These are phyloP conservation scores for Alternaria hordeiaustralica DNA, from an alignment of 2,329 filamentous ascomycete species.

Conservation along the genomic window DNA sequence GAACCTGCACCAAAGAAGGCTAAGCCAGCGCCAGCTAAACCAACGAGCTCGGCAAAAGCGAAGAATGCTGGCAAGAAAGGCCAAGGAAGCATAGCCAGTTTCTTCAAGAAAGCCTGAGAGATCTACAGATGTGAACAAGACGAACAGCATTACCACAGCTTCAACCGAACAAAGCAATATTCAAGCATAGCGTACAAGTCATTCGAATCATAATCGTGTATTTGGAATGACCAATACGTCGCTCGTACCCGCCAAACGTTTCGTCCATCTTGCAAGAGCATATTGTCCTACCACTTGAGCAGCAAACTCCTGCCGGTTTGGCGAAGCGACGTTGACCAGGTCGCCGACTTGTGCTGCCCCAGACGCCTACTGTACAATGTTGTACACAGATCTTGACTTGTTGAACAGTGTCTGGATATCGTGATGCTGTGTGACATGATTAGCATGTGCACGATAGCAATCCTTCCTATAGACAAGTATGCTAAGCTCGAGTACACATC, in stretches of 20 bases:
- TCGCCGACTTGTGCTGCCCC: constrained; percentile 13
- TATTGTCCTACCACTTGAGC: not conserved
- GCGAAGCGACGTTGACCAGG: constrained; percentile 4
- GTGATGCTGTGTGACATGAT: constrained; percentile 1
- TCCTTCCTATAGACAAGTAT: not conserved
- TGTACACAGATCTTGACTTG: constrained; percentile 21
- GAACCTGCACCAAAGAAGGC: constrained; percentile 68
- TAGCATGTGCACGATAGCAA: not conserved
- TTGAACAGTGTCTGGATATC: constrained; percentile 3
- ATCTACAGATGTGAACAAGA: not conserved
- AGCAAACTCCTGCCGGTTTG: not conserved
- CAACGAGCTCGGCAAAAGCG: constrained; percentile 58
- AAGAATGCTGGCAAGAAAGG: constrained; percentile 57
- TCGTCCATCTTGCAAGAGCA: not conserved
- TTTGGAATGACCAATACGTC: not conserved
- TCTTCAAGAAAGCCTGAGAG: constrained; percentile 77
- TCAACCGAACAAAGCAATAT: not conserved
- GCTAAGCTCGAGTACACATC: not conserved
- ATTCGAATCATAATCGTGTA: not conserved
- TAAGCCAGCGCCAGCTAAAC: constrained; percentile 51
- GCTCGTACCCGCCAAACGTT: not conserved
- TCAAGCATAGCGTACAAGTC: not conserved
- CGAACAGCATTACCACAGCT: not conserved
- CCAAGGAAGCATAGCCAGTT: constrained; percentile 89
- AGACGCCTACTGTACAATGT: not conserved